These are phyloP conservation scores for Camelina hispida DNA, from an alignment of 345 rosid genomes.

Conservation along the genomic window DNA sequence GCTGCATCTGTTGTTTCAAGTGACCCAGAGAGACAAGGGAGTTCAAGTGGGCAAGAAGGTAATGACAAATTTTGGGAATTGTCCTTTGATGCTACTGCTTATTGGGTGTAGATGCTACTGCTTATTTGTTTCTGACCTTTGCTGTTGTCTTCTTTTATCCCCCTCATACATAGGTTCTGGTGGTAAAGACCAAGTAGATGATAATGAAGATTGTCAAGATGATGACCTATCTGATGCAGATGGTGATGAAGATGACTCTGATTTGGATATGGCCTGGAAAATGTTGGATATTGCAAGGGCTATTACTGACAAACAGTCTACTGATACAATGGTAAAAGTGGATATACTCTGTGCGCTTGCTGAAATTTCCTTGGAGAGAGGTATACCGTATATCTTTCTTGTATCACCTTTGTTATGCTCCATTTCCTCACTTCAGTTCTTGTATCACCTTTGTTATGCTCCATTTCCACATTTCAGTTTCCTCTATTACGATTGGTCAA, in stretches of 20 bases:
- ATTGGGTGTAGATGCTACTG: not conserved
- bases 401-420: not conserved
- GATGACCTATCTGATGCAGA: conserved; percentile 60
- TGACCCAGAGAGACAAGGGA: conserved; percentile 55
- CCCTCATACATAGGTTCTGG: conserved; percentile 45
- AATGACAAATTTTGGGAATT: not conserved
- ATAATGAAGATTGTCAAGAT: conserved; percentile 62
- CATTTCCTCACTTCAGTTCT: conserved; percentile 4
- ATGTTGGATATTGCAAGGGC: conserved; percentile 93
- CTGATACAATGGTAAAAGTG: conserved; percentile 80
- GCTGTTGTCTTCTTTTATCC: too few species aligned
- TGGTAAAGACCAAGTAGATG: conserved; percentile 59
- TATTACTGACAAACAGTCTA: conserved; percentile 68
- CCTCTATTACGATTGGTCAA: not conserved
- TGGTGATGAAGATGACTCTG: conserved; percentile 91
- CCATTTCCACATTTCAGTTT: conserved; percentile 1
- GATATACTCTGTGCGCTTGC: conserved; percentile 81
- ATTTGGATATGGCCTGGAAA: conserved; percentile 95
- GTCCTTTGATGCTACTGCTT: too few species aligned
- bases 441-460: not conserved
- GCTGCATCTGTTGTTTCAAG: conserved; percentile 58
- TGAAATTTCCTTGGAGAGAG: conserved; percentile 92
- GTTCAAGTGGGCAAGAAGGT: conserved; percentile 57
- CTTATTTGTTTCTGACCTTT: not conserved
- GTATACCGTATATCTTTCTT: conserved; percentile 56